Evolutionary conservation across 176 grass and related monocot genomes (phyloP).

Genomic region (Stipa capillata): DNA sequence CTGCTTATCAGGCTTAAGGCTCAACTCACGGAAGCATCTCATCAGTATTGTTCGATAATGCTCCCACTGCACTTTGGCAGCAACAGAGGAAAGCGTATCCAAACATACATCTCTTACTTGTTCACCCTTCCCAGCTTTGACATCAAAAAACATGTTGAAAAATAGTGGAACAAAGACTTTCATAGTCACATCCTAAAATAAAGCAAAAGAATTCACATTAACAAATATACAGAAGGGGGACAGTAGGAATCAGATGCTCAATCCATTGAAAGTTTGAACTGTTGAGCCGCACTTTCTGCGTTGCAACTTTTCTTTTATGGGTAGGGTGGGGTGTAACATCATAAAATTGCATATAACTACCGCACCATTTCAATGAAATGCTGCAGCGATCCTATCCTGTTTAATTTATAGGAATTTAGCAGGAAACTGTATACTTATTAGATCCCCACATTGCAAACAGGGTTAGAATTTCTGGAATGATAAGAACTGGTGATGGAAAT

Average conservation of each 20-base stretch:
- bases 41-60: constrained; percentile 68
- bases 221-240: neutral
- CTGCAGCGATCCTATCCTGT: neutral
- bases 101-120: constrained; percentile 79
- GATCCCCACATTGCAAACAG: neutral
- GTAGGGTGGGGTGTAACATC: no score
- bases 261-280: neutral
- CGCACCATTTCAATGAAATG: no score
- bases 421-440: neutral
- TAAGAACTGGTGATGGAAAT: neutral
- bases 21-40: constrained; percentile 74
- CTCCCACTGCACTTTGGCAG: constrained; percentile 74
- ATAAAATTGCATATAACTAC: neutral
- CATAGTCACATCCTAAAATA: constrained; percentile 60
- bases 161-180: constrained; percentile 93
- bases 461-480: neutral
- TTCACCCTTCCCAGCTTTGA: constrained; percentile 86
- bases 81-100: constrained; percentile 73
- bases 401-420: no score
- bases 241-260: neutral
- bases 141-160: constrained; percentile 82
- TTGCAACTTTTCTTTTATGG: no score
- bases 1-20: constrained; percentile 64
- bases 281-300: no score
- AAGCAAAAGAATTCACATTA: constrained; percentile 20